Evolutionary conservation across 2,329 filamentous ascomycete genomes (phyloP).

Genomic region (Colletotrichum neosansevieriae): DNA sequence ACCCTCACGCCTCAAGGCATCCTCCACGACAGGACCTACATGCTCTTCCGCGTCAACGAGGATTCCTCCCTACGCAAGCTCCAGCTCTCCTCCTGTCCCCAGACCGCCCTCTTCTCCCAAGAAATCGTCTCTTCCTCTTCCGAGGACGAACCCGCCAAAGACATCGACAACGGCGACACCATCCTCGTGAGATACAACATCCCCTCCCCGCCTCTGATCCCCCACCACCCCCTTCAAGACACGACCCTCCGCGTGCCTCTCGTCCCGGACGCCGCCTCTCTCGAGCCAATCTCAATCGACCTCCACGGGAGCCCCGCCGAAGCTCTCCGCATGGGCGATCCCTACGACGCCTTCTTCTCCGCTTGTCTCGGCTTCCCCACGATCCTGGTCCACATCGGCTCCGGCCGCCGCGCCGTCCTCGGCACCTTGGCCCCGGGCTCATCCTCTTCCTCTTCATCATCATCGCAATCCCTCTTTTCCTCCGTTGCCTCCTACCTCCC

Average conservation of each 20-base stretch:
- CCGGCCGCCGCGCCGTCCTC: conserved; percentile 69
- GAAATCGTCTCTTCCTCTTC: conserved; percentile 54
- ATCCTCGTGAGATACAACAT: conserved; percentile 59
- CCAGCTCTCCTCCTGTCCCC: conserved; percentile 67
- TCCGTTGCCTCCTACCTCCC: conserved; percentile 51
- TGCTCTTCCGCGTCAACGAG: conserved; percentile 69
- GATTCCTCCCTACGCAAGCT: conserved; percentile 64
- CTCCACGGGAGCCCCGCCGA: conserved; percentile 70
- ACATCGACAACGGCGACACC: conserved; percentile 49
- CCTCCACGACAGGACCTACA: conserved; percentile 76
- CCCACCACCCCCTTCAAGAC: conserved; percentile 50
- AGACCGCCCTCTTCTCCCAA: conserved; percentile 74
- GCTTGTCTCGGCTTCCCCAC: conserved; percentile 72
- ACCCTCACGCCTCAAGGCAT: conserved; percentile 72
- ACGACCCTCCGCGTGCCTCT: conserved; percentile 67
- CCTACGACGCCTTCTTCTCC: conserved; percentile 76
- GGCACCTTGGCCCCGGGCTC: conserved; percentile 64
- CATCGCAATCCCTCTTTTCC: conserved; percentile 39
- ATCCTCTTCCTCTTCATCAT: background rate
- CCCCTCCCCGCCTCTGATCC: conserved; percentile 55
- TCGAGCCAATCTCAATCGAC: conserved; percentile 64
- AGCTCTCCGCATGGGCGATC: conserved; percentile 72
- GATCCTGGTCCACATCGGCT: conserved; percentile 74
- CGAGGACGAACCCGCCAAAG: conserved; percentile 51
- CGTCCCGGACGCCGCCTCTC: conserved; percentile 58